A percentile compares a stretch with the other conserved stretches of the same genome.
Conservation (phyloP, 345 rosid species). For the Erysimum cheiranthoides region DNA sequence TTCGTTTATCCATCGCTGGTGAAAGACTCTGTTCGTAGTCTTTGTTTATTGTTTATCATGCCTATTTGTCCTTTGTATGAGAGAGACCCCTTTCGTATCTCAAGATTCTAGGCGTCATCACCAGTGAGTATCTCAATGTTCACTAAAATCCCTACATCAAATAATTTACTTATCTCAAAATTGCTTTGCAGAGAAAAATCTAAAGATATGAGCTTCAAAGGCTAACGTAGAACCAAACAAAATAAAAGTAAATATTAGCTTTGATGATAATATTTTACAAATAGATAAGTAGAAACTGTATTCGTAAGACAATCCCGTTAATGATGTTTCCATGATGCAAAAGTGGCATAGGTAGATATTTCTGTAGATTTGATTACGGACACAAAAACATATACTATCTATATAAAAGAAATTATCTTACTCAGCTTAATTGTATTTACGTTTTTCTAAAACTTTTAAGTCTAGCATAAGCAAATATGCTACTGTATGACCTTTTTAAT, state of each 20-base stretch:
- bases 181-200: background rate
- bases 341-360: background rate
- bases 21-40: conserved; percentile 28
- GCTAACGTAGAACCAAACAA: too few relatives aligned
- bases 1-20: conserved; percentile 5
- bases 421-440: background rate
- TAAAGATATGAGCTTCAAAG: background rate
- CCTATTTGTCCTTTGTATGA: background rate
- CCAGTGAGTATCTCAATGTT: background rate
- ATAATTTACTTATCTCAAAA: background rate
- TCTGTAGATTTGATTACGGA: background rate
- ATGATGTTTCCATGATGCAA: background rate
- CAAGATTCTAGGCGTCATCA: background rate
- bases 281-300: background rate
- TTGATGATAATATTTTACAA: background rate
- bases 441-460: too few relatives aligned
- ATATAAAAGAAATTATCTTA: background rate
- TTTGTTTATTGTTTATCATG: background rate
- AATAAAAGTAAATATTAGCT: background rate
- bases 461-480: too few relatives aligned
- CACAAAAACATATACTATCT: background rate
- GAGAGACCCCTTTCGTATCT: background rate
- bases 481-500: background rate
- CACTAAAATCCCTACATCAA: background rate
- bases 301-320: background rate